These are phyloP conservation scores for Kuraishia molischiana DNA, from an alignment of 805 yeast species.

Conservation along the genomic window DNA sequence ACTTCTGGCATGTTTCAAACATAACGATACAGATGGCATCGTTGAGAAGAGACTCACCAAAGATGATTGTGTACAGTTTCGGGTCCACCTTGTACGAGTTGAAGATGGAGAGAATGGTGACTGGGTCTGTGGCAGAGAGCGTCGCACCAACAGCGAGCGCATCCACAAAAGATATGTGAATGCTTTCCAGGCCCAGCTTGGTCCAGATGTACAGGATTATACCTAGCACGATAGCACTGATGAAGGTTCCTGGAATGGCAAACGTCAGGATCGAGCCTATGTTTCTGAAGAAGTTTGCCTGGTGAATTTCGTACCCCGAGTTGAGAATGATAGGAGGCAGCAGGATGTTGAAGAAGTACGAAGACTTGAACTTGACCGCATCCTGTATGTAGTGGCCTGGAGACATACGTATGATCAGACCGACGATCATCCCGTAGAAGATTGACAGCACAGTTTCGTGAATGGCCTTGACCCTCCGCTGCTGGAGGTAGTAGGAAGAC, in stretches of 20 bases:
- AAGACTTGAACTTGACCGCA: conserved; percentile 88
- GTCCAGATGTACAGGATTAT: conserved; percentile 84
- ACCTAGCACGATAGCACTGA: conserved; percentile 89
- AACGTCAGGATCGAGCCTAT: conserved; percentile 84
- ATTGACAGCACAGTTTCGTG: conserved; percentile 96
- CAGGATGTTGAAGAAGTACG: conserved; percentile 87
- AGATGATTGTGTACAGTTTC: conserved; percentile 89
- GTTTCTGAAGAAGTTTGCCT: conserved; percentile 88
- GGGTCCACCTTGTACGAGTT: conserved; percentile 98
- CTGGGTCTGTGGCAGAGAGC: conserved; percentile 96
- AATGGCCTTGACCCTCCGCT: conserved; percentile 84
- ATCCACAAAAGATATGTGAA: conserved; percentile 87
- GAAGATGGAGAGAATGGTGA: conserved; percentile 90
- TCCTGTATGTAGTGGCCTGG: conserved; percentile 98
- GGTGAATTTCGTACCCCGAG: conserved; percentile 94
- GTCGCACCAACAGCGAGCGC: conserved; percentile 98
- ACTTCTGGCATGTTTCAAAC: conserved; percentile 97
- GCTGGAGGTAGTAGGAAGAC: conserved; percentile 91
- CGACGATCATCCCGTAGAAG: conserved; percentile 95
- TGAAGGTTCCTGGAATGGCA: conserved; percentile 96
- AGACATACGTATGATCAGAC: conserved; percentile 75
- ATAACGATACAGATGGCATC: conserved; percentile 98
- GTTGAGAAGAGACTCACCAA: conserved; percentile 90
- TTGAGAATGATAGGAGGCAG: conserved; percentile 94
- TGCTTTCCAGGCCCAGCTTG: conserved; percentile 80